Base-by-base conservation (phyloP, 176 grass and related monocot genomes). In the Zoysia japonica region DNA sequence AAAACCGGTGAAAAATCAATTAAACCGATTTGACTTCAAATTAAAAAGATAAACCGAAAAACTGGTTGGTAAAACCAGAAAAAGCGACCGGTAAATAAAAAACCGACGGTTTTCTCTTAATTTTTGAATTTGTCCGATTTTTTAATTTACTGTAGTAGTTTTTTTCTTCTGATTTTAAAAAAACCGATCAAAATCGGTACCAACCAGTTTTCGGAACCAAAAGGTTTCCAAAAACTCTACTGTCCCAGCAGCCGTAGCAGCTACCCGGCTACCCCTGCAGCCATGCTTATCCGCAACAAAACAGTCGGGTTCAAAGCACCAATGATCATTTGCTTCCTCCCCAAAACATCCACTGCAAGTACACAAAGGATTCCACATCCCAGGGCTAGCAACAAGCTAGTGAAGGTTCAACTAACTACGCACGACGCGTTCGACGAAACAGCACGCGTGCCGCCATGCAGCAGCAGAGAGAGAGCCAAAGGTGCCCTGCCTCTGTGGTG, bases 301-400 rank as follows among this genome's bases (percentile, higher is more conserved):
- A 36, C 47, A 2, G 11, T 7, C 3, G 9, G 35, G 49, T 57
- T 57, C 62, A 78, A 36, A 78, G 59, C 57, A 44, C 42, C 74
- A 78, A 87, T 78, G 49, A 83, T 82, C 65, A 71, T 28, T 28
- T 28, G 13, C 73, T 46, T 28, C 28, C 28, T 28, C 28, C 66
- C 47, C 7, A 72, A 72, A 87, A 77, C 65, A 82, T 82, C 73
- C 12, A 43, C 73, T 77, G 40, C 42, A 72, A 87, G 79, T 82
- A 87, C 59, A 57, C 59, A 57, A 56, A 78, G 11, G 67, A 87
- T 87, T 83, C 79, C 48, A 36, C 59, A 87, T 87, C 78, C 79
- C 48, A 36, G 62, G 66, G 61, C 14, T 14, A 67, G 9, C 12
- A 64, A 16, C 12, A 64, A 16, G 65, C 62, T 70, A 70, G 54